Evolutionary conservation across 331 rosid genomes (phyloP).

Genomic region (Malus hybrid): DNA sequence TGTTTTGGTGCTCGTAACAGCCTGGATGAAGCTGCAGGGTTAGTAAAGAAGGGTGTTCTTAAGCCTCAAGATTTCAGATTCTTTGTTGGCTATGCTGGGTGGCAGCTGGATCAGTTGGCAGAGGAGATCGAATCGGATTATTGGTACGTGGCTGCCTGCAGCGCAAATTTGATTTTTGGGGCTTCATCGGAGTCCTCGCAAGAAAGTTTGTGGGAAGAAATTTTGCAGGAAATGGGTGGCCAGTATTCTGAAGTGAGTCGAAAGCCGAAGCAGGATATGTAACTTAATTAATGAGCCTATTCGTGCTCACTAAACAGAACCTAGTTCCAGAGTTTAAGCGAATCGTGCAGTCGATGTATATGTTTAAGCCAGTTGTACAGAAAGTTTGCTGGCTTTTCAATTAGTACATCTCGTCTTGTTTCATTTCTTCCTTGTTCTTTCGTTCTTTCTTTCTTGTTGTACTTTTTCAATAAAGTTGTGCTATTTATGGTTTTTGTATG

Average conservation of each 20-base stretch:
- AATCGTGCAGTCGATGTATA: slow-evolving; percentile 15
- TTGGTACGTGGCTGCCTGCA: slow-evolving; percentile 96
- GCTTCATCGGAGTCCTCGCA: slow-evolving; percentile 51
- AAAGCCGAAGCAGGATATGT: slow-evolving; percentile 89
- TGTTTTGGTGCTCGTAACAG: slow-evolving; percentile 89
- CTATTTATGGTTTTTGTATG: background rate
- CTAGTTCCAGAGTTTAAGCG: slow-evolving; percentile 9
- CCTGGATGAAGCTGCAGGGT: slow-evolving; percentile 81
- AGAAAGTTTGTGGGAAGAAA: slow-evolving; percentile 84
- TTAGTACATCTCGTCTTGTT: slow-evolving; percentile 22
- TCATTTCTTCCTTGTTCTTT: slow-evolving; percentile 3
- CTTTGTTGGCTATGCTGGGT: slow-evolving; percentile 96
- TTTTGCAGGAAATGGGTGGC: slow-evolving; percentile 94
- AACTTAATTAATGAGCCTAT: slow-evolving; percentile 16
- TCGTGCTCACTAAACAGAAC: slow-evolving; percentile 5
- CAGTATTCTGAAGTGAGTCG: slow-evolving; percentile 88
- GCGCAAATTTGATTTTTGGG: slow-evolving; percentile 66
- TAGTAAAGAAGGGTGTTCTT: slow-evolving; percentile 80
- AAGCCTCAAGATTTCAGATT: slow-evolving; percentile 84
- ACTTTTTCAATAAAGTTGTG: background rate
- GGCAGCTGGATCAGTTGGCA: slow-evolving; percentile 38
- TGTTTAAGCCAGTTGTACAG: slow-evolving; percentile 50
- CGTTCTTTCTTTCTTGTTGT: background rate
- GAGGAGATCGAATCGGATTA: slow-evolving; percentile 79
- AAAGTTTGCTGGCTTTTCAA: slow-evolving; percentile 32